Conservation (phyloP, 2,329 filamentous ascomycete species). For the Beauveria asiatica region DNA sequence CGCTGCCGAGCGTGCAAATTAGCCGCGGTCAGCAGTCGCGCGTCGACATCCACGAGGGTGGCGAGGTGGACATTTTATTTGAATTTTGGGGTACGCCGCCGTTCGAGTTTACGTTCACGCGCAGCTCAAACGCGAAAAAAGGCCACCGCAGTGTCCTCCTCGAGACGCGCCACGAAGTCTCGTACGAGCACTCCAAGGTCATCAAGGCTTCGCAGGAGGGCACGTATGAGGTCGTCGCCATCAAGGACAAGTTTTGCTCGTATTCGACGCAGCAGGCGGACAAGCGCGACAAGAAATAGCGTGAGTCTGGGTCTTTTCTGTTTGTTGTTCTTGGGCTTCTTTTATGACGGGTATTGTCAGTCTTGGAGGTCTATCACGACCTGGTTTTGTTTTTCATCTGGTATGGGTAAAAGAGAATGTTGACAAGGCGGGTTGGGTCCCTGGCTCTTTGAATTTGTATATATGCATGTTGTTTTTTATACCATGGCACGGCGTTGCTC, state of each 20-base stretch:
- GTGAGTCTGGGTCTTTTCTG: background rate
- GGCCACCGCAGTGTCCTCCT: slow-evolving; percentile 72
- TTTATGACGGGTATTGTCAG: background rate
- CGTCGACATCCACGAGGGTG: slow-evolving; percentile 94
- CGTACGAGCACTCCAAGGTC: slow-evolving; percentile 70
- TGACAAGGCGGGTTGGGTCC: background rate
- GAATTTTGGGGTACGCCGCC: slow-evolving; percentile 93
- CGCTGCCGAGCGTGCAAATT: slow-evolving; percentile 84
- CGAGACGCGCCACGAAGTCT: slow-evolving; percentile 84
- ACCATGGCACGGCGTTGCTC: slow-evolving; percentile 29
- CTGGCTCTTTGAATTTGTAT: background rate
- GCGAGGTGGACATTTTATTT: slow-evolving; percentile 86
- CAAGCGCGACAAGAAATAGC: slow-evolving; percentile 36
- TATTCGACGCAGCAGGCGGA: slow-evolving; percentile 65
- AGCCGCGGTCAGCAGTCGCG: slow-evolving; percentile 72
- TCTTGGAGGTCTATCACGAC: background rate
- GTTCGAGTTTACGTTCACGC: slow-evolving; percentile 95
- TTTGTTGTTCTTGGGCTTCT: background rate
- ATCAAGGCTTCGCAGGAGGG: slow-evolving; percentile 87
- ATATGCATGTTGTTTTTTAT: slow-evolving; percentile 15
- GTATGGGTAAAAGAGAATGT: background rate
- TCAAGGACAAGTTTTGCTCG: slow-evolving; percentile 87
- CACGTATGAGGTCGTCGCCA: slow-evolving; percentile 93
- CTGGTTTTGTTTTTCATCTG: background rate
- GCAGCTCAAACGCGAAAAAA: slow-evolving; percentile 76